Evolutionary conservation across 495 filamentous ascomycete genomes (phyloP).

Genomic region (Sordaria brevicollis): DNA sequence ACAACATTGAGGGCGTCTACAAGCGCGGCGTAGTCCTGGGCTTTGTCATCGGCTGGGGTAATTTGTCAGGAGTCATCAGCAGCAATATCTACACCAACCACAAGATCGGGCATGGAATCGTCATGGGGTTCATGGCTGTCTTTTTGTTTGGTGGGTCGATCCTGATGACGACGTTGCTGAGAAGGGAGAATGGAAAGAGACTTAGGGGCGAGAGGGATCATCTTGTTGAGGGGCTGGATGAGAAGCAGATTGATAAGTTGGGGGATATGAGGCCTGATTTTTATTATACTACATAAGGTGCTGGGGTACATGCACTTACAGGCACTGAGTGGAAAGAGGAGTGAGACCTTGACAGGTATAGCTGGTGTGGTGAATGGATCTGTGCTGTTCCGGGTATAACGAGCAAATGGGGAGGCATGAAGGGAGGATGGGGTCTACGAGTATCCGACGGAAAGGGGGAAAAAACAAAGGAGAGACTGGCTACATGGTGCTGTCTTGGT

Average conservation of each 20-base stretch:
- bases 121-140: conserved; percentile 40
- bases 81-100: conserved; percentile 55
- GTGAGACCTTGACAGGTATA: neutral
- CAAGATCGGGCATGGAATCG: conserved; percentile 33
- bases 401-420: too few species aligned
- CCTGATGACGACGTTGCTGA: conserved; percentile 54
- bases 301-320: neutral
- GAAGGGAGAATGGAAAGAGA: conserved; percentile 53
- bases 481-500: neutral
- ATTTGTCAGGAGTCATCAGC: conserved; percentile 77
- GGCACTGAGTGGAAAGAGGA: neutral
- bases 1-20: conserved; percentile 88
- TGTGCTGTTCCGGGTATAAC: neutral
- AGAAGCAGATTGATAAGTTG: conserved; percentile 47
- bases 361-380: neutral
- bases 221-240: conserved; percentile 49
- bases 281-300: conserved; percentile 47
- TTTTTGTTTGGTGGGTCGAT: conserved; percentile 44
- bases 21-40: conserved; percentile 83
- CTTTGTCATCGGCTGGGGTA: conserved; percentile 88
- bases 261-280: conserved; percentile 75
- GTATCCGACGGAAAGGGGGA: neutral
- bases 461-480: neutral
- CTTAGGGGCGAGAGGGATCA: conserved; percentile 56
- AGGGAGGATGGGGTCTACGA: neutral